phyloP scores from a whole-genome alignment of 2,329 filamentous ascomycete genomes.

The Fusarium sp. region DNA sequence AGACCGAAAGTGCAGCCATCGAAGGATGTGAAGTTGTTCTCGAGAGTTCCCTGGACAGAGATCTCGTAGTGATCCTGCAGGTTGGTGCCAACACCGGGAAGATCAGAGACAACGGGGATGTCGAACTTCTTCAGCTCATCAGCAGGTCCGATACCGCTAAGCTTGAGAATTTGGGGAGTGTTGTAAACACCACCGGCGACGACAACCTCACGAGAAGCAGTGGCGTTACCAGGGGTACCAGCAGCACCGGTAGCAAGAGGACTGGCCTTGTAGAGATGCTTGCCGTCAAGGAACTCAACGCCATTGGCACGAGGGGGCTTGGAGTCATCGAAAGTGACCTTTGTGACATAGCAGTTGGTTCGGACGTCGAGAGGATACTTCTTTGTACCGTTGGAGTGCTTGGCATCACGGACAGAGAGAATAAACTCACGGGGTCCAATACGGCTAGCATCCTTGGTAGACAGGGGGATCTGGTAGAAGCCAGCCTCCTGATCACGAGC shows the following conservation, averaged over 20 bases:
- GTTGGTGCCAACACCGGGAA: conserved; percentile 68
- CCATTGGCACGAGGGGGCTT: conserved; percentile 46
- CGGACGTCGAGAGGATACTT: conserved; percentile 37
- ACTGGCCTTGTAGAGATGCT: conserved; percentile 36
- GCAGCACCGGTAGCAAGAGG: conserved; percentile 18
- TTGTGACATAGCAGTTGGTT: conserved; percentile 48
- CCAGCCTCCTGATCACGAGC: conserved; percentile 42
- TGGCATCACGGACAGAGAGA: conserved; percentile 44
- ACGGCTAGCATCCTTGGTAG: conserved; percentile 61
- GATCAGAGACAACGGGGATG: conserved; percentile 57
- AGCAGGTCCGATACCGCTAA: conserved; percentile 60
- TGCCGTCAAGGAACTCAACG: conserved; percentile 47
- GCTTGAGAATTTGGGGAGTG: conserved; percentile 62
- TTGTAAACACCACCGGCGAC: conserved; percentile 61
- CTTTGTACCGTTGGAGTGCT: conserved; percentile 28
- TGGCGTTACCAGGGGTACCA: conserved; percentile 32
- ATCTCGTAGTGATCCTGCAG: conserved; percentile 64
- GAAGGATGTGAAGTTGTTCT: conserved; percentile 42
- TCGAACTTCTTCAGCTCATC: conserved; percentile 54
- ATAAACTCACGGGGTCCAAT: conserved; percentile 67
- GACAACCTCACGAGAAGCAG: conserved; percentile 58
- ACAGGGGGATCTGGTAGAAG: conserved; percentile 68
- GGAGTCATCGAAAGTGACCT: conserved; percentile 50
- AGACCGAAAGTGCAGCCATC: conserved; percentile 48
- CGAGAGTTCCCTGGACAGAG: conserved; percentile 45